Percentiles rank a stretch among this genome's conserved stretches.
phyloP scores from a whole-genome alignment of 192 early-diverging fungal genomes.

The Umbelopsis sp. region DNA sequence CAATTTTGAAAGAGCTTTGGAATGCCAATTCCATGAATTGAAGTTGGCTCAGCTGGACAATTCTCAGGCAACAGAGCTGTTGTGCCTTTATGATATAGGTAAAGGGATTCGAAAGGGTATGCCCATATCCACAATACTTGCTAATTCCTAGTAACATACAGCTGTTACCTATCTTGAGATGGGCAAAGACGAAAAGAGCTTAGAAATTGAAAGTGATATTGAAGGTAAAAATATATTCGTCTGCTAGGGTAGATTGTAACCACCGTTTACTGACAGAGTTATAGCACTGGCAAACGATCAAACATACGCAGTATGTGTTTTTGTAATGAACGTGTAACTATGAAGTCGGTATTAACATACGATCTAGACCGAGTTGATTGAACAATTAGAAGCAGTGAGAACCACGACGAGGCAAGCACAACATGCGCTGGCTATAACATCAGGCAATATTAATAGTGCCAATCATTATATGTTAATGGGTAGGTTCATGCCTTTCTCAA shows the following conservation, averaged over 20 bases:
- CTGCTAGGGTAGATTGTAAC: neutral
- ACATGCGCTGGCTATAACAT: no score
- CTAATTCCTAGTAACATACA: neutral
- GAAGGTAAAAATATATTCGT: neutral
- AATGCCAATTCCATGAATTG: conserved; percentile 23
- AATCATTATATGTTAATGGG: no score
- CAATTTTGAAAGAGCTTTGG: conserved; percentile 1
- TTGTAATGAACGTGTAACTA: no score
- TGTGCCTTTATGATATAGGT: conserved; percentile 16
- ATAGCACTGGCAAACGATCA: neutral
- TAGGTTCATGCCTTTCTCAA: no score
- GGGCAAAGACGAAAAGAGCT: neutral
- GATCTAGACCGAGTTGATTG: no score
- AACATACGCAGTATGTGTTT: no score
- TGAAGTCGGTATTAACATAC: no score
- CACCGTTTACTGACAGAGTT: neutral
- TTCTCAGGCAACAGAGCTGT: conserved; percentile 5
- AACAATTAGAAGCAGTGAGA: no score
- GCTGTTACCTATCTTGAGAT: conserved; percentile 1
- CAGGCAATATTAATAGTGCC: no score
- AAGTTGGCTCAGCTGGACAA: conserved; percentile 10
- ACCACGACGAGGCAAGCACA: no score
- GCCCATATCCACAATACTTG: neutral
- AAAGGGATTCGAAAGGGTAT: neutral
- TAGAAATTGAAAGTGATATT: conserved; percentile 9